Conservation (phyloP, 2,329 filamentous ascomycete species). For the Fonsecaea multimorphosa region DNA sequence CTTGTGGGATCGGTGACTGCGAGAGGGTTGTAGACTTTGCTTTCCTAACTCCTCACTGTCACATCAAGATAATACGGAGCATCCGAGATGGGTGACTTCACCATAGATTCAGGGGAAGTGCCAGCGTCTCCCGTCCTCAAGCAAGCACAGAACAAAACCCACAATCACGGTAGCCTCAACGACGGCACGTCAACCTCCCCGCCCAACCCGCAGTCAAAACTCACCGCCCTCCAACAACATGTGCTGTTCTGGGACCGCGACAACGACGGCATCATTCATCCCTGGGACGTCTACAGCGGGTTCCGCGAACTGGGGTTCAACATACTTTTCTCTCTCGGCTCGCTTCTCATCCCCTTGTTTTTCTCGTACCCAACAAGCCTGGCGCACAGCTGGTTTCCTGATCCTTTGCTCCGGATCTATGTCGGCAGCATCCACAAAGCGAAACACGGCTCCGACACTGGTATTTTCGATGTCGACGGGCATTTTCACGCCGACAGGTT, state of each 20-base stretch:
- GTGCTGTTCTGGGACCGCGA: slow-evolving; percentile 60
- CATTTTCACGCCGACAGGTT: slow-evolving; percentile 55
- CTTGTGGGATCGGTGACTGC: not conserved
- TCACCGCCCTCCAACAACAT: slow-evolving; percentile 34
- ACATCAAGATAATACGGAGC: not conserved
- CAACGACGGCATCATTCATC: slow-evolving; percentile 60
- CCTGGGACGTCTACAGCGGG: slow-evolving; percentile 57
- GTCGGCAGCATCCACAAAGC: slow-evolving; percentile 50
- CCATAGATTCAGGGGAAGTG: not conserved
- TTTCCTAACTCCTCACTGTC: not conserved
- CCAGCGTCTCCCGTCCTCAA: not conserved
- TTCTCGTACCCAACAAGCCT: slow-evolving; percentile 56
- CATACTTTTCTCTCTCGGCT: slow-evolving; percentile 46
- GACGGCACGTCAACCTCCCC: slow-evolving; percentile 1
- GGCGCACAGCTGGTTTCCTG: slow-evolving; percentile 48
- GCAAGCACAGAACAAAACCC: not conserved
- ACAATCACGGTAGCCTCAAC: not conserved
- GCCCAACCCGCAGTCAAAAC: not conserved
- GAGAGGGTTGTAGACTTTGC: not conserved
- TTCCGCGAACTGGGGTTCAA: slow-evolving; percentile 54
- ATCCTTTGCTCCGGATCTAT: slow-evolving; percentile 53
- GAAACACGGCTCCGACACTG: slow-evolving; percentile 53
- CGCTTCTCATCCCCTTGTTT: slow-evolving; percentile 49
- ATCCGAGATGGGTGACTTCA: not conserved
- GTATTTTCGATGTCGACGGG: slow-evolving; percentile 55